phyloP scores from a whole-genome alignment of 805 yeast species.

The Ogataea sp. region DNA sequence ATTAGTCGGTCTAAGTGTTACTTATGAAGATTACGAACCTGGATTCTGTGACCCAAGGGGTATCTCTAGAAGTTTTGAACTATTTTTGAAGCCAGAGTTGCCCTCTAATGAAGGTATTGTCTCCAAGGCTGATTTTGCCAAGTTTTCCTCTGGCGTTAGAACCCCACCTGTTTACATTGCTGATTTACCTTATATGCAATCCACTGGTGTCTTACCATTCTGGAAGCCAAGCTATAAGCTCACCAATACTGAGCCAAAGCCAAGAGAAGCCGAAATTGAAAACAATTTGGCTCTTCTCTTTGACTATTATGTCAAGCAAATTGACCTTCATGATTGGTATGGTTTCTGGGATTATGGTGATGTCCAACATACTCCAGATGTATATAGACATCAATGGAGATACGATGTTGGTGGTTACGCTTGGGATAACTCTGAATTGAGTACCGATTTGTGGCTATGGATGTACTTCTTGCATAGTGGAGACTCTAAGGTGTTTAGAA shows the following conservation, averaged over 20 bases:
- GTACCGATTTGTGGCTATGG: conserved; percentile 4
- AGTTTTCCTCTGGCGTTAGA: background rate
- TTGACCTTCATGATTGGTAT: conserved; percentile 2
- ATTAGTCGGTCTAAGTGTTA: background rate
- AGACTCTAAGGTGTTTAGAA: background rate
- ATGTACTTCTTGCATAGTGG: conserved; percentile 2
- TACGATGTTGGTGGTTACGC: conserved; percentile 4
- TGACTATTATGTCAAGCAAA: background rate
- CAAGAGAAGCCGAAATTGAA: conserved; percentile 2
- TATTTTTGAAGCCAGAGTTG: background rate
- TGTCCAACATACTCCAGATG: conserved; percentile 3
- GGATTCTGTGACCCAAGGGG: conserved; percentile 3
- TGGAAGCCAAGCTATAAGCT: conserved; percentile 3
- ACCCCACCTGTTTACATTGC: conserved; percentile 2
- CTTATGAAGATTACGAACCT: conserved; percentile 7
- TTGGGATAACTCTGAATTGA: conserved; percentile 2
- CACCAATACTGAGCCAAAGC: background rate
- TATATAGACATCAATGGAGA: conserved; percentile 7
- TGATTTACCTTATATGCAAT: background rate
- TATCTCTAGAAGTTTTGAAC: conserved; percentile 2
- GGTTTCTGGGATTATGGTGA: conserved; percentile 7
- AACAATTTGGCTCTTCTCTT: conserved; percentile 1
- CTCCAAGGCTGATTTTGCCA: background rate
- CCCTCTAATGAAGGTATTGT: background rate
- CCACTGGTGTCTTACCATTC: conserved; percentile 1